Evolutionary conservation across 2,329 filamentous ascomycete species (phyloP), one percentile per base, ranked within the genome.

Genomic region (Aspergillus bombycis): DNA sequence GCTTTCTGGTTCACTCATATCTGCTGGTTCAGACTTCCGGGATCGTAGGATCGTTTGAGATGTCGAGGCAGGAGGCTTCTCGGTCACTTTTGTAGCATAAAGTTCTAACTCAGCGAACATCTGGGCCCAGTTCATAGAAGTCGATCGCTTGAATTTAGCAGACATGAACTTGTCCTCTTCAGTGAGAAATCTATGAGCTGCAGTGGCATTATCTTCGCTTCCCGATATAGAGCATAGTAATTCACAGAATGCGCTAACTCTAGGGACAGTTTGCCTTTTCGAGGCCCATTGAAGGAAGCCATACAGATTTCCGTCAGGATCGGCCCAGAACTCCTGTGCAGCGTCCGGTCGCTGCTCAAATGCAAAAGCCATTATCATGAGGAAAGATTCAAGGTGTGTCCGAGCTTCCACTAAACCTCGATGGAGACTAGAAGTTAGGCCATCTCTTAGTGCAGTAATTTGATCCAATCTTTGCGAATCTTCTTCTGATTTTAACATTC

Each of bases 251-350:
- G 94, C 94, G 65, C 93, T 95, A 63, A 96, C 94, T 28, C 97
- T 86, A n/a, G 95, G 95, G 0, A 96, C 97, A 0, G 96, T 97
- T 65, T 96, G 93, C 71, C 95, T 86, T 70, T 93, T 90, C 4
- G 95, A 97, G n/a, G 94, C 92, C 95, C 95, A 99, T 67, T 96
- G 92, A 75, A 99, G 85, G 75, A 99, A 99, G 0, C 95, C 95
- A 66, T 94, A 92, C 36, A 99, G 82, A 70, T 97, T 97, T 73
- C 93, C 93, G 71, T 99, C 95, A 2, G 91, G 89, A 73, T 97
- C 94, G 36, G 87, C 86, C 95, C 95, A 99, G 70, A 98, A 98
- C 53, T 89, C 91, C 72, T 92, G 88, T 11, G 94, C 92, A 30
- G 93, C 91, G 58, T 97, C 92, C 19, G 91, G 87, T 41, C 93